A percentile compares a stretch with the other conserved stretches of the same genome.
Conservation (phyloP, 352 stramenopile genomes). For the Globisporangium paroecandrum region DNA sequence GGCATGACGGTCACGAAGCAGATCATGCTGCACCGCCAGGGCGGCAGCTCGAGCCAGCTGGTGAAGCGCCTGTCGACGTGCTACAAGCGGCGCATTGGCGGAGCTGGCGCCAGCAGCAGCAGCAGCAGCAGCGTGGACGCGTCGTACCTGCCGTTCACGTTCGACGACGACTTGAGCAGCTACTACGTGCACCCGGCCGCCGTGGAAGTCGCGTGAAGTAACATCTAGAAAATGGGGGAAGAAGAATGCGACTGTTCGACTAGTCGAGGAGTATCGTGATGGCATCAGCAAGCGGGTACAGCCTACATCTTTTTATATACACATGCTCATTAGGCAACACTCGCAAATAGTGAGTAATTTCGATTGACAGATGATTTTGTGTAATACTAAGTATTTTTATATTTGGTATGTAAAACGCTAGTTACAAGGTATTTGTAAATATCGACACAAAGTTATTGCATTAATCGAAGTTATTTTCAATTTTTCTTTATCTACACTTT, state of each 20-base stretch:
- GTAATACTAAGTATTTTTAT: too few species aligned
- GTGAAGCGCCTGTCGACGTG: conserved; percentile 10
- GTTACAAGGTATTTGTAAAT: too few species aligned
- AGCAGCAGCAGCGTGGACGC: background rate
- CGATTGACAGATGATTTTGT: too few species aligned
- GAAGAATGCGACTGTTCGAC: background rate
- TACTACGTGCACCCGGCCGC: conserved; percentile 33
- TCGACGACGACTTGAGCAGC: conserved; percentile 11
- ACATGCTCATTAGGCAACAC: background rate
- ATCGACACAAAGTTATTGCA: too few species aligned
- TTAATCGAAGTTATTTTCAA: too few species aligned
- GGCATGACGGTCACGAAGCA: conserved; percentile 31
- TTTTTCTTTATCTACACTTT: too few species aligned
- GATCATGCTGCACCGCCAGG: conserved; percentile 14
- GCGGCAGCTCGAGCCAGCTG: conserved; percentile 15
- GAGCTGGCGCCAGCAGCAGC: background rate
- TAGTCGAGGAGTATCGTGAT: background rate
- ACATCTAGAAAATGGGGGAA: background rate
- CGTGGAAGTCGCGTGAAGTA: conserved; percentile 36
- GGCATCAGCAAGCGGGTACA: background rate
- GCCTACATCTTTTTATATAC: background rate
- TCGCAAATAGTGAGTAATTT: too few species aligned
- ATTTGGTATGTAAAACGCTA: too few species aligned
- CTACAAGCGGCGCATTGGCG: conserved; percentile 7
- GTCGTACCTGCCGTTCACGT: conserved; percentile 10